Percentiles rank a stretch among this genome's conserved stretches.
Evolutionary conservation across 1,139 yeast species (phyloP).

Genomic region (Pneumocystis jirovecii): DNA sequence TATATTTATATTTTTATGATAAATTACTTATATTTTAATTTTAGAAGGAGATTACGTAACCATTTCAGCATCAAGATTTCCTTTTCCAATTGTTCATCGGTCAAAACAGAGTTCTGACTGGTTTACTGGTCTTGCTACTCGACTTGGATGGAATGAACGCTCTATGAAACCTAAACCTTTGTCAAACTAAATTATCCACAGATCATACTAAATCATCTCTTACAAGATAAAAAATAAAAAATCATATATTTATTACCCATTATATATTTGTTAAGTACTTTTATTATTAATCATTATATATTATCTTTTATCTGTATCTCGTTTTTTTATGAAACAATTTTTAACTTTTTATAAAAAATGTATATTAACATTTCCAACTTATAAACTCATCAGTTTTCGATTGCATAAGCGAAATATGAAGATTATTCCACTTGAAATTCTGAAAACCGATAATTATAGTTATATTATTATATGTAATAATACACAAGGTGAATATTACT

Average conservation of each 20-base stretch:
- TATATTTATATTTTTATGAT: neutral
- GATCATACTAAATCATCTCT: neutral
- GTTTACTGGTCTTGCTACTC: slow-evolving; percentile 35
- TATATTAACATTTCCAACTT: neutral
- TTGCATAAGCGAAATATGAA: neutral
- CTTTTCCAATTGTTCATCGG: slow-evolving; percentile 55
- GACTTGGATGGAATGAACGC: slow-evolving; percentile 43
- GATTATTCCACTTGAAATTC: neutral
- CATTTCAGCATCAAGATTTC: slow-evolving; percentile 55
- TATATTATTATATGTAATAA: neutral
- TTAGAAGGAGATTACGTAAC: slow-evolving; percentile 51
- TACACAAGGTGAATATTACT: neutral
- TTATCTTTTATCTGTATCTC: neutral
- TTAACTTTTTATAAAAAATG: neutral
- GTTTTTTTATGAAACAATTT: neutral
- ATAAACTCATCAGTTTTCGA: neutral
- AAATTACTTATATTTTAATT: neutral
- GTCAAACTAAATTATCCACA: neutral
- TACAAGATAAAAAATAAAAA: neutral
- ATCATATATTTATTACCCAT: neutral
- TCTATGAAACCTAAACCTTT: slow-evolving; percentile 10
- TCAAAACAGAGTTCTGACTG: slow-evolving; percentile 31
- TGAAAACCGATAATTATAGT: neutral
- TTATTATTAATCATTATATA: neutral
- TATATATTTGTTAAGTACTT: neutral